Conservation (phyloP, 2,329 filamentous ascomycete species). For the Ophiosphaerella herpotricha region DNA sequence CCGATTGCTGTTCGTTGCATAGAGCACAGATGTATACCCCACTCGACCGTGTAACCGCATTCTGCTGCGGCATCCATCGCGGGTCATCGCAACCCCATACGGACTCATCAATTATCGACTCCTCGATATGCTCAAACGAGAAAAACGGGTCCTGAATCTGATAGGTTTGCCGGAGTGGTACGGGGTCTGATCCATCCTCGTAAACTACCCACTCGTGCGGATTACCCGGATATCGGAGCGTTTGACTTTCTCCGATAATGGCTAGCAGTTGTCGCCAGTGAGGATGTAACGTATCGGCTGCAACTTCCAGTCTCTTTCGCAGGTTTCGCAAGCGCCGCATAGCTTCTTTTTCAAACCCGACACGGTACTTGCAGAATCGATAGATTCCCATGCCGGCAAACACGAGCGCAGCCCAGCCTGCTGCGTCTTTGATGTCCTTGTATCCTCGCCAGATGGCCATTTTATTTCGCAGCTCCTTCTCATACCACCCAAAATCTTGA, state of each 20-base stretch:
- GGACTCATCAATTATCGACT: slow-evolving; percentile 55
- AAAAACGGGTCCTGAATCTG: slow-evolving; percentile 54
- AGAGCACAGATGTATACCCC: slow-evolving; percentile 49
- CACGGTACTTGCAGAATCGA: slow-evolving; percentile 64
- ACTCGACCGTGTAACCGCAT: slow-evolving; percentile 29
- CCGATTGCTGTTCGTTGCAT: slow-evolving; percentile 57
- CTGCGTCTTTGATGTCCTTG: slow-evolving; percentile 62
- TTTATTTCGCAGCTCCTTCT: slow-evolving; percentile 62
- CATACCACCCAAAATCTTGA: slow-evolving; percentile 59
- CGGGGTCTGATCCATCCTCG: slow-evolving; percentile 49
- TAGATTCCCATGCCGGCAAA: slow-evolving; percentile 64
- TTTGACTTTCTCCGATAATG: slow-evolving; percentile 51
- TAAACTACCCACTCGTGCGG: slow-evolving; percentile 59
- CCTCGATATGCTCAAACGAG: slow-evolving; percentile 55
- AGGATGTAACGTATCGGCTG: slow-evolving; percentile 59
- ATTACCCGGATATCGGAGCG: slow-evolving; percentile 53
- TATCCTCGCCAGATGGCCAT: slow-evolving; percentile 62
- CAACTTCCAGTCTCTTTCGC: slow-evolving; percentile 56
- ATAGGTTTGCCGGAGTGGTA: slow-evolving; percentile 55
- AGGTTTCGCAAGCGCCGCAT: slow-evolving; percentile 54
- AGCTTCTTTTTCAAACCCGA: slow-evolving; percentile 57
- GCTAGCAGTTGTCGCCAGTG: slow-evolving; percentile 57
- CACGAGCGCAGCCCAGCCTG: slow-evolving; percentile 60
- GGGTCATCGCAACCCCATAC: slow-evolving; percentile 58
- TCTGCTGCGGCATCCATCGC: slow-evolving; percentile 45